phyloP scores from a whole-genome alignment of 352 stramenopile species.

The Phytophthora sojae region DNA sequence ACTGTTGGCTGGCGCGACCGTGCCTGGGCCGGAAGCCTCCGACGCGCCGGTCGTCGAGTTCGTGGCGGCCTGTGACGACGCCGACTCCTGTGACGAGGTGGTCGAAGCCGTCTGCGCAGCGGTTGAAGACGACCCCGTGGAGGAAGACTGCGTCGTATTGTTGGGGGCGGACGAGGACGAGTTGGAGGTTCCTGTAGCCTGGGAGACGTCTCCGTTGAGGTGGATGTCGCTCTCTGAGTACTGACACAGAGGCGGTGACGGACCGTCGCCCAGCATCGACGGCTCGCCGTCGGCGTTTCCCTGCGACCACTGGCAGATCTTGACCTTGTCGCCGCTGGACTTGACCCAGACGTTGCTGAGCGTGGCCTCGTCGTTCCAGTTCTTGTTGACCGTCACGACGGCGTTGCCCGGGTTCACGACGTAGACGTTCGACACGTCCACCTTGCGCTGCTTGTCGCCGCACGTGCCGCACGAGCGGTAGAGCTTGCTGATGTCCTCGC shows the following conservation, averaged over 20 bases:
- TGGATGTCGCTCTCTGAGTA: neutral
- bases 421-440: too few relatives aligned
- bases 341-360: constrained; percentile 48
- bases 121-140: neutral
- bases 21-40: neutral
- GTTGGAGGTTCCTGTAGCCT: constrained; percentile 6
- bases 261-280: neutral
- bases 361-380: too few relatives aligned
- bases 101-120: neutral
- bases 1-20: neutral
- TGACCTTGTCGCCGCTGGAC: constrained; percentile 5
- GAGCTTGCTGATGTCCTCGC: too few relatives aligned
- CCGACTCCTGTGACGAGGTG: neutral
- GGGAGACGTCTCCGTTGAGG: constrained; percentile 12
- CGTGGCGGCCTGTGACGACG: neutral
- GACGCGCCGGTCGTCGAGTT: neutral
- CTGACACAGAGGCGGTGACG: too few relatives aligned
- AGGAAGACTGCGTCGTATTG: neutral
- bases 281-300: constrained; percentile 27
- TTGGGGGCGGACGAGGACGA: neutral
- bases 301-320: constrained; percentile 29
- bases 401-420: too few relatives aligned
- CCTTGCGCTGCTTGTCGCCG: too few relatives aligned
- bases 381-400: too few relatives aligned
- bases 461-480: too few relatives aligned